Base-by-base conservation (phyloP, 1,139 yeast genomes). In the Saccharomycopsis hybrid region DNA sequence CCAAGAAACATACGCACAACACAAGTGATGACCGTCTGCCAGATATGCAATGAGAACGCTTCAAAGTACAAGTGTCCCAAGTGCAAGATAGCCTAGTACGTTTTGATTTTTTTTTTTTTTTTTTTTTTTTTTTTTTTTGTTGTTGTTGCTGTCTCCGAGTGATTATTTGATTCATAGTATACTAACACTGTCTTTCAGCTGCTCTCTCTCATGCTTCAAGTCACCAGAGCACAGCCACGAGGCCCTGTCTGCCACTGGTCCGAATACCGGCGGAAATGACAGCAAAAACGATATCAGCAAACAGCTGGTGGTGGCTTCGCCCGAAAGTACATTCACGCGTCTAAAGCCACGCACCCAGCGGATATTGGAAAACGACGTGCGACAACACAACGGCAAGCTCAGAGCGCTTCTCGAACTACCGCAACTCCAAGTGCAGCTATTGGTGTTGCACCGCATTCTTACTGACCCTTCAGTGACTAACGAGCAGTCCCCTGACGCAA, bases 31-130 rank as follows among this genome's bases (percentile, higher is more conserved):
- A n/a, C n/a, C n/a, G n/a, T n/a, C n/a, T 78, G 84, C 61, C 66
- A 61, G 43, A 69, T 80, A 29, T 80, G 85, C 59, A 54, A 58
- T 4, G 58, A 53, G 13, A 57, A 59, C 3, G 66, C 65, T 47
- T 68, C 75, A 39, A 78, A 77, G 57, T 82, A 82, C 64, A 77
- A 71, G 56, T 82, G 89, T 59, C 88, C 89, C 0, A 69, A 66
- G 49, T 82, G 89, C 55, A 54, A 55, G 2, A 55, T 63, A 3
- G 62, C 60, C 44, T 76, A 76, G 62, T 62, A 51, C 35, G 64
- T 55, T 13, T 24, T 13, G 5, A n/a, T n/a, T n/a, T n/a, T n/a
- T n/a, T n/a, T 30, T 24, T 11, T 31, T 11, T 31, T 31, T 31
- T 11, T 31, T 36, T 9, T 5, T 24, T 36, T n/a, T n/a, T n/a